These are phyloP conservation scores for Phellinidium pouzarii DNA, from an alignment of 1,284 basidiomycete species.

Conservation along the genomic window DNA sequence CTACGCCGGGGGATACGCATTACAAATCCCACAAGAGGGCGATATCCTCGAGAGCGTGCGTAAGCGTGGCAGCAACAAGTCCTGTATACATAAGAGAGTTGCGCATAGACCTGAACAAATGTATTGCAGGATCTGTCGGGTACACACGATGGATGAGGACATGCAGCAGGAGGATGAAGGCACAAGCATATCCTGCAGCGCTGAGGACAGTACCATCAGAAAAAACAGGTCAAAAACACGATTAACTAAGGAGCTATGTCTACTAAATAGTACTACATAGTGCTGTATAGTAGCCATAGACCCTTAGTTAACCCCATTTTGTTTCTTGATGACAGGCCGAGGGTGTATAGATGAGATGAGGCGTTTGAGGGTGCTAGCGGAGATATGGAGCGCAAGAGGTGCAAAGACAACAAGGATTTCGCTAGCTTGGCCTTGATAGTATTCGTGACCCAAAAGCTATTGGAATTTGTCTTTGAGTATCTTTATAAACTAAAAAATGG, in stretches of 20 bases:
- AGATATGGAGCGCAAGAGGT: conserved; percentile 53
- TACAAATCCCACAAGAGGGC: conserved; percentile 47
- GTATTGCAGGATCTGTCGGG: conserved; percentile 50
- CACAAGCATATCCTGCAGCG: conserved; percentile 48
- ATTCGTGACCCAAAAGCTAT: conserved; percentile 69
- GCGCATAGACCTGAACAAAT: conserved; percentile 50
- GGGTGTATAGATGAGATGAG: conserved; percentile 30
- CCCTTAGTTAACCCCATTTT: too few species aligned
- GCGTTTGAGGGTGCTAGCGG: conserved; percentile 51
- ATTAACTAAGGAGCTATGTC: too few species aligned
- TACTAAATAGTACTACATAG: too few species aligned
- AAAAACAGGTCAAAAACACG: too few species aligned
- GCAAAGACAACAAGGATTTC: conserved; percentile 57
- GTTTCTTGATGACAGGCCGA: conserved; percentile 28
- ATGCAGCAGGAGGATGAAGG: conserved; percentile 56
- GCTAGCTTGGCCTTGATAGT: conserved; percentile 62
- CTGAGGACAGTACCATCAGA: conserved; percentile 42
- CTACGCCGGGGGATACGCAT: conserved; percentile 22
- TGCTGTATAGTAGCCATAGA: too few species aligned
- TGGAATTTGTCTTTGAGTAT: background rate
- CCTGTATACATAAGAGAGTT: conserved; percentile 55
- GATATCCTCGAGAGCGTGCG: conserved; percentile 56
- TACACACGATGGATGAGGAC: conserved; percentile 51
- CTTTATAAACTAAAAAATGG: background rate
- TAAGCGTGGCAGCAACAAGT: conserved; percentile 42